A percentile compares a stretch with the other conserved stretches of the same genome.
These are phyloP conservation scores for Taphrina sp. DNA, from an alignment of 1,139 yeast genomes.

Conservation along the genomic window DNA sequence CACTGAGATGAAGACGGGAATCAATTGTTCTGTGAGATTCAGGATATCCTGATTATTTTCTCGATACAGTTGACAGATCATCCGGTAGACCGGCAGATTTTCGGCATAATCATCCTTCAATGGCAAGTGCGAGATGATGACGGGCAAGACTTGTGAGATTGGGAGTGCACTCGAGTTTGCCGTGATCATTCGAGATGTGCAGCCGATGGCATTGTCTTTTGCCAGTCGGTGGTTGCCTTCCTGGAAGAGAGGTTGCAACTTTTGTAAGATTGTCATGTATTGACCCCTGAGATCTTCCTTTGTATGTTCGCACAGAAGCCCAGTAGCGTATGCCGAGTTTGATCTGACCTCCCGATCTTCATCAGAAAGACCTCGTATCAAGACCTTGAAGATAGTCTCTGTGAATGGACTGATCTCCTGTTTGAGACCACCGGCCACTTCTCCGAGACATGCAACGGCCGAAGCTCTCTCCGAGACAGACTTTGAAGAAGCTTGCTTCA, in stretches of 20 bases:
- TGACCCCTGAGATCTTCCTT: conserved; percentile 37
- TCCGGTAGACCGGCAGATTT: conserved; percentile 81
- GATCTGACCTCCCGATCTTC: conserved; percentile 87
- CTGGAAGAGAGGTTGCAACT: conserved; percentile 72
- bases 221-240: conserved; percentile 61
- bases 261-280: conserved; percentile 57
- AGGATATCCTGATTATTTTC: conserved; percentile 58
- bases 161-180: conserved; percentile 75
- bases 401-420: conserved; percentile 60
- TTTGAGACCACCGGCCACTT: conserved; percentile 75
- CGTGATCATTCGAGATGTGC: conserved; percentile 88
- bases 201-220: conserved; percentile 52
- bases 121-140: conserved; percentile 76
- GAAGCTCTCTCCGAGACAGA: conserved; percentile 74
- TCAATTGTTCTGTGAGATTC: conserved; percentile 60
- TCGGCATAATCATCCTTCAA: conserved; percentile 87
- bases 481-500: conserved; percentile 56
- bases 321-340: conserved; percentile 94
- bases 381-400: conserved; percentile 64
- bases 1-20: conserved; percentile 66
- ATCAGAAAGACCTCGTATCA: conserved; percentile 70
- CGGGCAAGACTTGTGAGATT: conserved; percentile 72
- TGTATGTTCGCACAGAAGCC: conserved; percentile 67
- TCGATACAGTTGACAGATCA: conserved; percentile 70
- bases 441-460: conserved; percentile 88